phyloP scores from a whole-genome alignment of 1,284 basidiomycete genomes.

The Coriolopsis trogii region DNA sequence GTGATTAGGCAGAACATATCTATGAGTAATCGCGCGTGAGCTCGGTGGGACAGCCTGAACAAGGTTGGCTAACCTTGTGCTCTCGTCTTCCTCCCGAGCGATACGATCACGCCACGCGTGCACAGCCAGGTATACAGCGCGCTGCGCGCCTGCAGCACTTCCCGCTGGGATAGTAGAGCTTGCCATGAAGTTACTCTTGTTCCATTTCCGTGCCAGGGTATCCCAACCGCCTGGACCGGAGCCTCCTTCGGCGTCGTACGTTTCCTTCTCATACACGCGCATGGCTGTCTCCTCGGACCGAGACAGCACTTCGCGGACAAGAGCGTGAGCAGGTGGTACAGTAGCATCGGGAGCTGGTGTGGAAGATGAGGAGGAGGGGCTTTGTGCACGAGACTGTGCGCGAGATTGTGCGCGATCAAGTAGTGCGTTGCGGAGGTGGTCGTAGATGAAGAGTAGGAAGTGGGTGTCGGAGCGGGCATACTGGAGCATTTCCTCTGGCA shows the following conservation, averaged over 20 bases:
- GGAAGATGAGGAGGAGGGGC: slow-evolving; percentile 35
- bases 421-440: slow-evolving; percentile 88
- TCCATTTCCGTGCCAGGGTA: slow-evolving; percentile 77
- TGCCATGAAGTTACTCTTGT: slow-evolving; percentile 59
- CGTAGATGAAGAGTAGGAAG: slow-evolving; percentile 92
- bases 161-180: slow-evolving; percentile 7
- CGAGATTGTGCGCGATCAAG: slow-evolving; percentile 59
- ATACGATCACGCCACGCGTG: slow-evolving; percentile 87
- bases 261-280: slow-evolving; percentile 65
- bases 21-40: slow-evolving; percentile 27
- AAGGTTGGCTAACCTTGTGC: slow-evolving; percentile 59
- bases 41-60: slow-evolving; percentile 7
- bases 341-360: slow-evolving; percentile 27
- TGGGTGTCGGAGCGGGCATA: slow-evolving; percentile 98
- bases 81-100: slow-evolving; percentile 89
- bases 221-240: slow-evolving; percentile 76
- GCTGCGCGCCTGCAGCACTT: slow-evolving; percentile 40
- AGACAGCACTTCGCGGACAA: slow-evolving; percentile 60
- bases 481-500: slow-evolving; percentile 86
- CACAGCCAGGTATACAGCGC: slow-evolving; percentile 68
- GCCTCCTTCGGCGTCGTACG: slow-evolving; percentile 71
- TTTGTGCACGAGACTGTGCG: slow-evolving; percentile 36
- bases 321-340: slow-evolving; percentile 31
- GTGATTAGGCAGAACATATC: slow-evolving; percentile 77
- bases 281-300: slow-evolving; percentile 78